Percentiles rank a stretch among this genome's conserved stretches.
phyloP scores from a whole-genome alignment of 495 filamentous ascomycete species.

The Neurospora africana region DNA sequence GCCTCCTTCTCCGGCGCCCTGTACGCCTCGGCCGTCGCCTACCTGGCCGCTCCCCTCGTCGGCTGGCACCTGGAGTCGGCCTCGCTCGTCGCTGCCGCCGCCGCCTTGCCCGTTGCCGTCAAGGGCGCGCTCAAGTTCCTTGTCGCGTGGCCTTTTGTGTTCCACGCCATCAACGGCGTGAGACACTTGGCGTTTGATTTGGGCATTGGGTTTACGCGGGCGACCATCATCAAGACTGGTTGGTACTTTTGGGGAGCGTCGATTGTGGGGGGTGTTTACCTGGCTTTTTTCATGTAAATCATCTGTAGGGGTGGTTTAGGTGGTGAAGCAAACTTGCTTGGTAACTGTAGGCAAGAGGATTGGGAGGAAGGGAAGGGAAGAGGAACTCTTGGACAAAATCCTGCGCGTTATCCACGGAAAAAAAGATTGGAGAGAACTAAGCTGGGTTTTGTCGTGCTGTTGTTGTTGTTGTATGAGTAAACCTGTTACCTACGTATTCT shows the following conservation, averaged over 20 bases:
- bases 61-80: slow-evolving; percentile 81
- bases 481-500: not conserved
- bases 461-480: not conserved
- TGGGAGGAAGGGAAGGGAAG: not conserved
- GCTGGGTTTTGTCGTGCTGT: not conserved
- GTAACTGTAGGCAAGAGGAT: not conserved
- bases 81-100: slow-evolving; percentile 68
- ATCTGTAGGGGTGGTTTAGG: not conserved
- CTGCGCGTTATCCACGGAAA: not conserved
- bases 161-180: slow-evolving; percentile 78
- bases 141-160: slow-evolving; percentile 75
- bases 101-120: slow-evolving; percentile 52
- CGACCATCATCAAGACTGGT: slow-evolving; percentile 61
- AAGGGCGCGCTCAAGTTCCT: slow-evolving; percentile 65
- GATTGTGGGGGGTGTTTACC: slow-evolving; percentile 46
- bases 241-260: slow-evolving; percentile 64
- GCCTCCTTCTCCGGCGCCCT: slow-evolving; percentile 56
- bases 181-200: slow-evolving; percentile 85
- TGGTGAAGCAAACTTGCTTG: too few relatives aligned
- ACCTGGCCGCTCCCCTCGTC: slow-evolving; percentile 68
- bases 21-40: slow-evolving; percentile 76
- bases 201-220: slow-evolving; percentile 55
- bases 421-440: not conserved
- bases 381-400: not conserved
- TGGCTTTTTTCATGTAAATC: slow-evolving; percentile 39